A percentile compares a stretch with the other conserved stretches of the same genome.
These are phyloP conservation scores for Amauroascus verrucosus DNA, from an alignment of 2,329 filamentous ascomycete genomes.

Conservation along the genomic window DNA sequence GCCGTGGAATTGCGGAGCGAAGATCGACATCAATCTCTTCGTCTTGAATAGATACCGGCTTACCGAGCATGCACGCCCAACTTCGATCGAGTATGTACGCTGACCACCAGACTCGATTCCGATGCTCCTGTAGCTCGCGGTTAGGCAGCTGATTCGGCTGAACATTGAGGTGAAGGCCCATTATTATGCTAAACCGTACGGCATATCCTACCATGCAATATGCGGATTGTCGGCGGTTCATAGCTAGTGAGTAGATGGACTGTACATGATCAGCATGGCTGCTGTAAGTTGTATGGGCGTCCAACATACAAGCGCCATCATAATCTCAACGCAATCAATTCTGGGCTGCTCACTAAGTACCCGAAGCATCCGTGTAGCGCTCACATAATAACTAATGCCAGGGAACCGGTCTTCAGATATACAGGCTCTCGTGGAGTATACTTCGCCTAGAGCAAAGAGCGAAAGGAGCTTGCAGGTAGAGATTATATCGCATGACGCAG, in stretches of 20 bases:
- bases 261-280: neutral
- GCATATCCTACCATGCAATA: neutral
- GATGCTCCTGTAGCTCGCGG: neutral
- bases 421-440: no score
- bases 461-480: no score
- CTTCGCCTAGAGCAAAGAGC: no score
- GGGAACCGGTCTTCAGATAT: no score
- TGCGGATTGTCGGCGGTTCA: neutral
- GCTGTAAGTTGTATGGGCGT: neutral
- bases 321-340: no score
- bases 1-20: neutral
- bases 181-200: neutral
- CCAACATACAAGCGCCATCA: no score
- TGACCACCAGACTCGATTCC: neutral
- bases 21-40: neutral
- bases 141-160: neutral
- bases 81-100: neutral
- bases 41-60: neutral
- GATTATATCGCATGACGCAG: no score
- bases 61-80: neutral
- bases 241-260: neutral
- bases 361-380: no score
- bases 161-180: neutral
- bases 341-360: no score
- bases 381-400: no score